Conservation (phyloP, 768 basidiomycete genomes). For the Lepiota subincarnata region DNA sequence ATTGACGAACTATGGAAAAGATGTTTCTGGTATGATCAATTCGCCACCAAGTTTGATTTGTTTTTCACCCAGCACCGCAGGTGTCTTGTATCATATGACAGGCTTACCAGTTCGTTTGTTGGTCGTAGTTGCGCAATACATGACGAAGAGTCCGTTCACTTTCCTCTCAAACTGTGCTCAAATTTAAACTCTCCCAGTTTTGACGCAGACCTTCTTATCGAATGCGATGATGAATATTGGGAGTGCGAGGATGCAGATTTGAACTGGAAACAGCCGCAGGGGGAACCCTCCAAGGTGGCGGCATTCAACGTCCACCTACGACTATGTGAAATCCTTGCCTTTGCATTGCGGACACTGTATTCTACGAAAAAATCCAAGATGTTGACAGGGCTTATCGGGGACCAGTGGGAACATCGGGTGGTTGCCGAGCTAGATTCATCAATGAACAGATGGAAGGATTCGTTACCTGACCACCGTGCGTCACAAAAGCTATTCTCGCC, state of each 20-base stretch:
- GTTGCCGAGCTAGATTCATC: slow-evolving; percentile 62
- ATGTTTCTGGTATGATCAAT: slow-evolving; percentile 41
- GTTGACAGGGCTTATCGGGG: slow-evolving; percentile 37
- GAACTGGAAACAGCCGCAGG: slow-evolving; percentile 60
- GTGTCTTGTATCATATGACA: slow-evolving; percentile 30
- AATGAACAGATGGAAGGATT: slow-evolving; percentile 57
- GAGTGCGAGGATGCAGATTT: slow-evolving; percentile 40
- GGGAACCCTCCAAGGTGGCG: slow-evolving; percentile 49
- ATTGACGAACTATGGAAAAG: slow-evolving; percentile 64
- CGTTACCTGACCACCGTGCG: slow-evolving; percentile 53
- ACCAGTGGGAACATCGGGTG: slow-evolving; percentile 52
- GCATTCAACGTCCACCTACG: slow-evolving; percentile 52
- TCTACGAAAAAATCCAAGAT: slow-evolving; percentile 39
- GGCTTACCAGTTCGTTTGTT: slow-evolving; percentile 40
- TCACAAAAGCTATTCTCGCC: not conserved
- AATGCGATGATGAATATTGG: slow-evolving; percentile 50
- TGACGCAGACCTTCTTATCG: slow-evolving; percentile 62
- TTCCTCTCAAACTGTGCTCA: not conserved
- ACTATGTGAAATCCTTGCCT: slow-evolving; percentile 60
- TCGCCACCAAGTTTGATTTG: not conserved
- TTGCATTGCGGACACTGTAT: slow-evolving; percentile 56
- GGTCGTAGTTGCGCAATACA: slow-evolving; percentile 66
- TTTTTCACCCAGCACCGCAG: slow-evolving; percentile 13
- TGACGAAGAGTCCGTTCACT: slow-evolving; percentile 61
- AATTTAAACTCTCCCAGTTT: slow-evolving; percentile 34